phyloP scores from a whole-genome alignment of 495 filamentous ascomycete genomes.

The Saxophila tyrrhenica region DNA sequence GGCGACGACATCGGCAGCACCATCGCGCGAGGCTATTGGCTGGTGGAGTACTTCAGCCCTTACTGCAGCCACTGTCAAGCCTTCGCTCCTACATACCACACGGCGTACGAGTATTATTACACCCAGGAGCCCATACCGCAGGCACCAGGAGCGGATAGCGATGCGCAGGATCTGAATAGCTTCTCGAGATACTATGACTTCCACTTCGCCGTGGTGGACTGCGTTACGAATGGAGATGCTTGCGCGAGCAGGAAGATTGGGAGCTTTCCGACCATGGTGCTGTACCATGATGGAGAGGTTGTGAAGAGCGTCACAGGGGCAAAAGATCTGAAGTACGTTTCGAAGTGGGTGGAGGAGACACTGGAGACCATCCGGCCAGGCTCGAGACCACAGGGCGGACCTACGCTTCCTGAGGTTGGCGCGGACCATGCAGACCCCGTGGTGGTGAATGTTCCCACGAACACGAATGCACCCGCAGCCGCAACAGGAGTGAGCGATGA shows the following conservation, averaged over 20 bases:
- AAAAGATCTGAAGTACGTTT: constrained; percentile 50
- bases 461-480: constrained; percentile 25
- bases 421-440: constrained; percentile 37
- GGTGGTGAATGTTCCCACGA: constrained; percentile 31
- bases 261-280: constrained; percentile 60
- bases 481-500: constrained; percentile 21
- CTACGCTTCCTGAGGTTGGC: constrained; percentile 50
- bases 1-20: constrained; percentile 44
- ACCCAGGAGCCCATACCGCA: constrained; percentile 63
- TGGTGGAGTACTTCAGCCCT: constrained; percentile 68
- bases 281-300: constrained; percentile 71
- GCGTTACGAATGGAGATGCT: constrained; percentile 62
- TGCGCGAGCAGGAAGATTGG: constrained; percentile 54
- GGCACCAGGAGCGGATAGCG: constrained; percentile 29
- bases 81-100: constrained; percentile 80
- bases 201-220: constrained; percentile 77
- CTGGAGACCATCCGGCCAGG: constrained; percentile 71
- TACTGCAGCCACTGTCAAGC: constrained; percentile 68
- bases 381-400: constrained; percentile 52
- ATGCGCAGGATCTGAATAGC: constrained; percentile 44
- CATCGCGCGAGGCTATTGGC: constrained; percentile 56
- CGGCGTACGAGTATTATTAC: constrained; percentile 91
- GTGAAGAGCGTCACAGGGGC: constrained; percentile 48
- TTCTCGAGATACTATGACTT: constrained; percentile 76
- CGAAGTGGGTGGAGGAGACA: constrained; percentile 59